Conservation (phyloP, 176 grass and related monocot species). For the Aegilops tauschii region DNA sequence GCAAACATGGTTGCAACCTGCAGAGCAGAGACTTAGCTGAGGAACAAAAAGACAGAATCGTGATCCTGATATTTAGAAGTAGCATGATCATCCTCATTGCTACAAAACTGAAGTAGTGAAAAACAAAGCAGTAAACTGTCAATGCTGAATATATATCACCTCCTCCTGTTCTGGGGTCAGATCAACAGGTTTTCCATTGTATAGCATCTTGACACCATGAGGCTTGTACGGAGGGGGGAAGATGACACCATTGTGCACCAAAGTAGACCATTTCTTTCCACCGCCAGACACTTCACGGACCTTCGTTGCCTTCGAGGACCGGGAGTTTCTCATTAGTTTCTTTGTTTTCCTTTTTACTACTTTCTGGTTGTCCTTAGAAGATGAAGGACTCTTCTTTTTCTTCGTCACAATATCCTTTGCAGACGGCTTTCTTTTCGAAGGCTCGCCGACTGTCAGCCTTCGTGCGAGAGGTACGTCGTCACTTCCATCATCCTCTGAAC, state of each 20-base stretch:
- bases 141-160: constrained; percentile 38
- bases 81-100: background rate
- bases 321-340: constrained; percentile 37
- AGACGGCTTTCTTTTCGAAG: constrained; percentile 46
- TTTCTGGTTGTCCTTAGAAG: constrained; percentile 49
- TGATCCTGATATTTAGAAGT: background rate
- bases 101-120: background rate
- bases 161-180: constrained; percentile 93
- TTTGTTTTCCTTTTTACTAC: constrained; percentile 46
- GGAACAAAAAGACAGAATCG: background rate
- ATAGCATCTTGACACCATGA: constrained; percentile 93
- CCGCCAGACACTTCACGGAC: constrained; percentile 68
- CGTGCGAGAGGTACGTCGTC: constrained; percentile 45
- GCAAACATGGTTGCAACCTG: constrained; percentile 99
- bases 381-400: constrained; percentile 34
- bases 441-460: constrained; percentile 54
- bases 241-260: constrained; percentile 82
- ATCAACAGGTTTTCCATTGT: constrained; percentile 70
- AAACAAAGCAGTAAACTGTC: background rate
- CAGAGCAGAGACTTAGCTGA: constrained; percentile 5
- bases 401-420: constrained; percentile 33
- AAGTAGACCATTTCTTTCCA: constrained; percentile 79
- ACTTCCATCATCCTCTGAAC: constrained; percentile 41
- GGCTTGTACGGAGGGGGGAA: constrained; percentile 79
- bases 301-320: constrained; percentile 50